These are phyloP conservation scores for Mucor ambiguus DNA, from an alignment of 371 early-diverging fungal species.

Conservation along the genomic window DNA sequence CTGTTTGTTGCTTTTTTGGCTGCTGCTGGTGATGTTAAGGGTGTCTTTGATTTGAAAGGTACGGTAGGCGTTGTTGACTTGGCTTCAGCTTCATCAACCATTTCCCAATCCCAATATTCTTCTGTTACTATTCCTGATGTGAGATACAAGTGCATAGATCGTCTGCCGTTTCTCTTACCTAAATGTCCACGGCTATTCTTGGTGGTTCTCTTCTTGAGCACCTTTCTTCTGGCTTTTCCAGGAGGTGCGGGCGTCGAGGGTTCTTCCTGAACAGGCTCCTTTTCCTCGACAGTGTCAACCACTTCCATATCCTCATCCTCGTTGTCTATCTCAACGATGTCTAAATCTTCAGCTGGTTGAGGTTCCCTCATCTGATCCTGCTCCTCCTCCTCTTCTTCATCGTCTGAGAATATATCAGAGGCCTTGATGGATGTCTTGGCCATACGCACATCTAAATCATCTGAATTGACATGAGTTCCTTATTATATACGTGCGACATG, in stretches of 20 bases:
- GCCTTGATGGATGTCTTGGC: slow-evolving; percentile 21
- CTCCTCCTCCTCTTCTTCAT: slow-evolving; percentile 13
- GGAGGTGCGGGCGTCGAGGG: slow-evolving; percentile 13
- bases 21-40: background rate
- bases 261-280: background rate
- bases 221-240: slow-evolving; percentile 35
- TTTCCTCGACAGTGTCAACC: background rate
- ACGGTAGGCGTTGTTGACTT: background rate
- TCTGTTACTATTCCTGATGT: slow-evolving; percentile 22
- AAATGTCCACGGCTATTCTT: slow-evolving; percentile 53
- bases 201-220: slow-evolving; percentile 47
- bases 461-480: background rate
- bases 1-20: slow-evolving; percentile 2
- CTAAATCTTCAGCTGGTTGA: slow-evolving; percentile 8
- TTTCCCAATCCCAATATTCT: slow-evolving; percentile 27
- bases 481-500: background rate
- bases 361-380: background rate
- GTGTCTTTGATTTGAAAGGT: background rate
- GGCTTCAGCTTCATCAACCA: slow-evolving; percentile 6
- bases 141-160: background rate
- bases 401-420: slow-evolving; percentile 21
- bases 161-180: slow-evolving; percentile 19
- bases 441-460: slow-evolving; percentile 11
- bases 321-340: slow-evolving; percentile 10
- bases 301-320: slow-evolving; percentile 9